Conservation (phyloP, 495 filamentous ascomycete species). For the Neurospora hispaniola region DNA sequence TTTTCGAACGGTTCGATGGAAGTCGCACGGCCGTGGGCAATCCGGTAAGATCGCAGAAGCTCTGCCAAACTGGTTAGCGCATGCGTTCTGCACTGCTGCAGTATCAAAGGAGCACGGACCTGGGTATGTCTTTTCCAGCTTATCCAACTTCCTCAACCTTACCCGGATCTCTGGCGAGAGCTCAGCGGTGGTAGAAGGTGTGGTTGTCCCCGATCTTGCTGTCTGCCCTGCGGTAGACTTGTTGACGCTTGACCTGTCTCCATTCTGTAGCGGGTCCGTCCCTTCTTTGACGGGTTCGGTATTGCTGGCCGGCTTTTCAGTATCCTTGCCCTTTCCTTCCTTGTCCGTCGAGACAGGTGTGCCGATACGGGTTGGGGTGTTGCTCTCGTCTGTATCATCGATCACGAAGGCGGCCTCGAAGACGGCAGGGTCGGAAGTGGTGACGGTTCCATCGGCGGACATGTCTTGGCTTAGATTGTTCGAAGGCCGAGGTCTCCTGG, state of each 20-base stretch:
- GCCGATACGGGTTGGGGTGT: conserved; percentile 30
- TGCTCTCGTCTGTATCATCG: conserved; percentile 55
- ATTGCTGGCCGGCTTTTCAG: conserved; percentile 21
- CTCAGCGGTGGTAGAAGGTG: conserved; percentile 33
- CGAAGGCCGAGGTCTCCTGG: conserved; percentile 30
- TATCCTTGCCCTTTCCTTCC: conserved; percentile 16
- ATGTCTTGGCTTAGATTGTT: conserved; percentile 38
- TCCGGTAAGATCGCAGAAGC: conserved; percentile 78
- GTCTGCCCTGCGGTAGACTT: conserved; percentile 3
- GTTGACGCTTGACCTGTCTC: conserved; percentile 2
- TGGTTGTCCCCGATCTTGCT: neutral
- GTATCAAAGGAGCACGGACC: conserved; percentile 39
- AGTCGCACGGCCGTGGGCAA: conserved; percentile 73
- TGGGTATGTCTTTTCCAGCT: conserved; percentile 75
- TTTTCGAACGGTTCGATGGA: conserved; percentile 90
- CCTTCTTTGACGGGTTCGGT: neutral
- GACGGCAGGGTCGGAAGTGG: conserved; percentile 64
- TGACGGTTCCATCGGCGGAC: conserved; percentile 25
- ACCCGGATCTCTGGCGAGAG: conserved; percentile 63
- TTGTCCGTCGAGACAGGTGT: conserved; percentile 38
- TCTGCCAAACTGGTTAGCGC: conserved; percentile 39
- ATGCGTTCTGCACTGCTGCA: neutral
- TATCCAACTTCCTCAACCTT: conserved; percentile 68
- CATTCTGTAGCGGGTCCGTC: conserved; percentile 4
- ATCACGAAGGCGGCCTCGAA: conserved; percentile 77